Evolutionary conservation across 352 stramenopile genomes (phyloP).

Genomic region (Phytophthora macrochlamydospora): DNA sequence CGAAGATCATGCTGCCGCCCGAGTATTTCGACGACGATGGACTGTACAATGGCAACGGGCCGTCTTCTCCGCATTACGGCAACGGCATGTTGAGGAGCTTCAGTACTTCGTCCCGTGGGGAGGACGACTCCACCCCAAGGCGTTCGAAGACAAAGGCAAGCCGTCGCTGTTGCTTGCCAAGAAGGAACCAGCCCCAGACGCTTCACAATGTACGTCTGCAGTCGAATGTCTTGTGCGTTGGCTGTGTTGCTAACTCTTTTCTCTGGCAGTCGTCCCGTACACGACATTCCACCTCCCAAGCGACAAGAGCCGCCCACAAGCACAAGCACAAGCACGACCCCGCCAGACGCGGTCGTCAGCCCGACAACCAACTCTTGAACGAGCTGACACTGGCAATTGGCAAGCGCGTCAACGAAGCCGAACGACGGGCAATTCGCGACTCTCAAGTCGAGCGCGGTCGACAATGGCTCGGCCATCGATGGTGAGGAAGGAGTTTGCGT

Average conservation of each 20-base stretch:
- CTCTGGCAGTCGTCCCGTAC: slow-evolving; percentile 24
- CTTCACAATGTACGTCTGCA: slow-evolving; percentile 30
- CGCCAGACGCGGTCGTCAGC: slow-evolving; percentile 23
- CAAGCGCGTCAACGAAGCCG: slow-evolving; percentile 22
- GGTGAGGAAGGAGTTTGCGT: slow-evolving; percentile 12
- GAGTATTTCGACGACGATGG: slow-evolving; percentile 8
- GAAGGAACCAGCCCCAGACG: slow-evolving; percentile 6
- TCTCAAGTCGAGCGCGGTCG: slow-evolving; percentile 27
- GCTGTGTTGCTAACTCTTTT: background rate
- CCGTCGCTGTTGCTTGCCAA: slow-evolving; percentile 9
- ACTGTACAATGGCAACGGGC: slow-evolving; percentile 9
- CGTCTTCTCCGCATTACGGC: slow-evolving; percentile 10
- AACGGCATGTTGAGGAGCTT: slow-evolving; percentile 15
- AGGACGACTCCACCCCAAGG: slow-evolving; percentile 21
- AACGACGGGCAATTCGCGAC: slow-evolving; percentile 31
- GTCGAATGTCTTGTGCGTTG: background rate
- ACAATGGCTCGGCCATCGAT: slow-evolving; percentile 7
- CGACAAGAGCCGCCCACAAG: slow-evolving; percentile 5
- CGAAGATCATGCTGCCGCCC: slow-evolving; percentile 17
- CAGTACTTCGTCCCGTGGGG: slow-evolving; percentile 22
- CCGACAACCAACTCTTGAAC: slow-evolving; percentile 5
- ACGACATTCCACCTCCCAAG: slow-evolving; percentile 31
- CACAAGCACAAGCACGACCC: slow-evolving; percentile 23
- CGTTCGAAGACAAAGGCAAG: slow-evolving; percentile 29
- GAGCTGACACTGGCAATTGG: slow-evolving; percentile 11